Evolutionary conservation across 176 grass and related monocot species (phyloP).

Genomic region (Olyra latifolia): DNA sequence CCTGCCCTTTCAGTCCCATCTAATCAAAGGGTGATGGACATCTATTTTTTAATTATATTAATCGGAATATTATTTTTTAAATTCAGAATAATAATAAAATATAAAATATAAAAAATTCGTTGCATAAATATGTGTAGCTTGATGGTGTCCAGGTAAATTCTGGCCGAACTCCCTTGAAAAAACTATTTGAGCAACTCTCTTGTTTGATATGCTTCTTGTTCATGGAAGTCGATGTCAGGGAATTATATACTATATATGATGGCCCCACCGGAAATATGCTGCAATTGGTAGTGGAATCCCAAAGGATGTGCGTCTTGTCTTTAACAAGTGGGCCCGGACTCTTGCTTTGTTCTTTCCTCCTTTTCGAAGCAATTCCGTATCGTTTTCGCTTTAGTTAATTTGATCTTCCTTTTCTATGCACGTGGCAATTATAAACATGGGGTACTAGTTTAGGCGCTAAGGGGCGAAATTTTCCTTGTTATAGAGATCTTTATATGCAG

Average conservation of each 20-base stretch:
- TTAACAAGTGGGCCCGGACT: conserved; percentile 32
- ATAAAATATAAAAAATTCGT: too few relatives aligned
- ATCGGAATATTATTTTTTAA: too few relatives aligned
- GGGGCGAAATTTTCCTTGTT: conserved; percentile 3
- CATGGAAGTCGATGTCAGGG: conserved; percentile 36
- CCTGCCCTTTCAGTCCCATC: too few relatives aligned
- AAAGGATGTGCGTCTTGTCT: conserved; percentile 3
- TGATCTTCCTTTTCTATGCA: conserved; percentile 6
- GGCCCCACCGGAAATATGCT: conserved; percentile 34
- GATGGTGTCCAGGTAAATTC: neutral
- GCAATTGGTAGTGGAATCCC: conserved; percentile 33
- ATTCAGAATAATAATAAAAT: too few relatives aligned
- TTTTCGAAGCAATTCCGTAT: conserved; percentile 38
- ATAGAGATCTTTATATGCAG: neutral
- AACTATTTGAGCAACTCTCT: neutral
- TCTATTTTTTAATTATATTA: too few relatives aligned
- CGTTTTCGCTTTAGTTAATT: conserved; percentile 31
- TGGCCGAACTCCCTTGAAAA: conserved; percentile 4
- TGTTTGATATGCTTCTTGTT: conserved; percentile 24
- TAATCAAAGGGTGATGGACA: too few relatives aligned
- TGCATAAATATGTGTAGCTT: too few relatives aligned
- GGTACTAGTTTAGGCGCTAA: neutral
- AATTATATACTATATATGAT: conserved; percentile 20
- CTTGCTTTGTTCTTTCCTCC: conserved; percentile 52
- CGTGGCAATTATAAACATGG: conserved; percentile 19